Evolutionary conservation across 192 early-diverging fungal species (phyloP).

Genomic region (Umbelopsis isabellina): DNA sequence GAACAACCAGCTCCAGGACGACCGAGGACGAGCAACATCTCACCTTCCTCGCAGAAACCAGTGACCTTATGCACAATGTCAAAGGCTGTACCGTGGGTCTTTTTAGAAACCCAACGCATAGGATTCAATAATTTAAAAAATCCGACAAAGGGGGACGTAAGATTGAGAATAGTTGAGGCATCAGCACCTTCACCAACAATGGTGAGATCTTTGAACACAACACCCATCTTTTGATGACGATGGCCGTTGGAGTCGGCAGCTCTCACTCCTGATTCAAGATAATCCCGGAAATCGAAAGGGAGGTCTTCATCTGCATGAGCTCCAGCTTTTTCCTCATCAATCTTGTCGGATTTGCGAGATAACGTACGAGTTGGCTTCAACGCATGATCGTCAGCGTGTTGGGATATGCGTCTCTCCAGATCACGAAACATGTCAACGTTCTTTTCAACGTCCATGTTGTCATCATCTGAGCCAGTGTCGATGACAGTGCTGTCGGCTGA

Average conservation of each 20-base stretch:
- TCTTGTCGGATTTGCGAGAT: neutral
- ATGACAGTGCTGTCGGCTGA: constrained; percentile 17
- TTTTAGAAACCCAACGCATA: constrained; percentile 36
- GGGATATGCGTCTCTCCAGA: constrained; percentile 9
- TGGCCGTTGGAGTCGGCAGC: constrained; percentile 33
- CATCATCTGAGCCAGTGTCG: constrained; percentile 13
- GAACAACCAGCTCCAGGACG: constrained; percentile 71
- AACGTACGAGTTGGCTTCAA: constrained; percentile 17
- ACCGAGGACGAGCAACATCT: constrained; percentile 72
- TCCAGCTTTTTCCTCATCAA: constrained; percentile 13
- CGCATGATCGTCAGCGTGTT: neutral
- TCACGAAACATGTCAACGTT: constrained; percentile 21
- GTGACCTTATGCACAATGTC: constrained; percentile 63
- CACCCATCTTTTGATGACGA: constrained; percentile 48
- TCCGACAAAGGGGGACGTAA: constrained; percentile 42
- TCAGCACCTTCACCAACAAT: constrained; percentile 42
- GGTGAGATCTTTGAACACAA: constrained; percentile 49
- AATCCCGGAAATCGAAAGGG: constrained; percentile 11
- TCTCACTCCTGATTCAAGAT: constrained; percentile 19
- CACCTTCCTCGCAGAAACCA: constrained; percentile 71
- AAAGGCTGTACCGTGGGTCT: constrained; percentile 22
- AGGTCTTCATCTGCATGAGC: neutral
- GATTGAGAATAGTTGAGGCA: constrained; percentile 27
- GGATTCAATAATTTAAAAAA: constrained; percentile 41
- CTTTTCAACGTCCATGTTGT: constrained; percentile 17